Evolutionary conservation across 2,329 filamentous ascomycete genomes (phyloP), one percentile per base, ranked within the genome.

Genomic region (Nigrograna mackinnonii): DNA sequence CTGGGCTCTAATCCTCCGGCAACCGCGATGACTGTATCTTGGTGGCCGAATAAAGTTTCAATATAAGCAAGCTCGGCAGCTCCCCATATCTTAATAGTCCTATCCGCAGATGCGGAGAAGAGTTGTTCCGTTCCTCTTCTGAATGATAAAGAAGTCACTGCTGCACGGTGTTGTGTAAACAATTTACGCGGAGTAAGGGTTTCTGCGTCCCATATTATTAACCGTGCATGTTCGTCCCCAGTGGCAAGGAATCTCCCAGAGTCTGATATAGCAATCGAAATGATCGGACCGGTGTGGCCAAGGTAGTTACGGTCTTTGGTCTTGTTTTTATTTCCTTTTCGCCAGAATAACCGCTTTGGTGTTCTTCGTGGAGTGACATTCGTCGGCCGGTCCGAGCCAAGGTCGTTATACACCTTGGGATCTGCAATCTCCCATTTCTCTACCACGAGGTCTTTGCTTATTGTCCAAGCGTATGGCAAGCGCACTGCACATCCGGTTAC

Each of bases 1-100:
- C 86, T 85, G 49, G 95, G 79, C 17, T 68, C 66, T 6, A 67
- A 50, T 7, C 61, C 66, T 30, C 60, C 63, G 14, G 89, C 87
- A 41, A 99, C 82, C 60, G 91, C 89, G 26, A 92, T 79, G 4
- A 97, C 87, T 51, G 89, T 80, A 64, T 97, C 92, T 64, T 96
- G 92, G 71, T 99, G 94, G 33, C 94, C 94, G 63, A 96, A 97
- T 0, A 99, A 78, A 0, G 92, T 97, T 69, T 99, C 94, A 21
- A 96, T 83, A 62, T 97, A 99, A 34, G 92, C 90, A 48, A 96
- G 79, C 66, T 95, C 91, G 56, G 96, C 87, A 32, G 96, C 75
- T 54, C 87, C 92, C 90, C 92, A 99, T 22, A 95, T 87, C 70
- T 97, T 97, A 64, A 99, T 86, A 3, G 92, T 96, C 31, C 94